These are phyloP conservation scores for Bertia moriformis DNA, from an alignment of 2,329 filamentous ascomycete species.

Conservation along the genomic window DNA sequence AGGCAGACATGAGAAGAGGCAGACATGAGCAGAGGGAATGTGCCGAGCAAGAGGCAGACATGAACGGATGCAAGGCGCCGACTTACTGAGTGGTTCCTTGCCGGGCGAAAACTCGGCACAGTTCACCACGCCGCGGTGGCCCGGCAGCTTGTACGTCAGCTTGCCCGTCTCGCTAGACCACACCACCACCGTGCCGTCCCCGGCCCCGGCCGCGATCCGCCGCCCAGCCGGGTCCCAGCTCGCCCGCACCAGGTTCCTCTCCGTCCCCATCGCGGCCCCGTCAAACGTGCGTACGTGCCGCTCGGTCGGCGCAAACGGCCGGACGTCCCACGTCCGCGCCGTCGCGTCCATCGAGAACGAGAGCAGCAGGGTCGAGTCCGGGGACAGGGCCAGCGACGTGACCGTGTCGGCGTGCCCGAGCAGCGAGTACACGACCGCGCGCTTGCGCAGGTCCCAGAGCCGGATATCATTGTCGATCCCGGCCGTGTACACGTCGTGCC, in stretches of 20 bases:
- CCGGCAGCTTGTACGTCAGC: slow-evolving; percentile 83
- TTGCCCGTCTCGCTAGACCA: slow-evolving; percentile 86
- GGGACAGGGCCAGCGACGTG: slow-evolving; percentile 79
- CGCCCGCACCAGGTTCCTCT: slow-evolving; percentile 80
- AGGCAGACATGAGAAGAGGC: neutral
- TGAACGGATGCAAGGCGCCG: too few species aligned
- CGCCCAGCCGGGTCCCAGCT: slow-evolving; percentile 82
- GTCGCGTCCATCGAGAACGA: slow-evolving; percentile 92
- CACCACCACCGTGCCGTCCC: slow-evolving; percentile 77
- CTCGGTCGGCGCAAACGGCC: slow-evolving; percentile 82
- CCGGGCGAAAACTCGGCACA: slow-evolving; percentile 80
- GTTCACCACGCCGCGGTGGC: slow-evolving; percentile 89
- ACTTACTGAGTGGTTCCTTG: slow-evolving; percentile 74
- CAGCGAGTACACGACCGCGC: slow-evolving; percentile 74
- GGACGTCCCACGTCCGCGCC: slow-evolving; percentile 87
- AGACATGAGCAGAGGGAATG: neutral
- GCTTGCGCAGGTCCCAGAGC: slow-evolving; percentile 92
- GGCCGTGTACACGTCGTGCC: slow-evolving; percentile 90
- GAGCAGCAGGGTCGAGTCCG: slow-evolving; percentile 76
- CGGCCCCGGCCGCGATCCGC: slow-evolving; percentile 76
- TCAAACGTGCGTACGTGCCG: slow-evolving; percentile 78
- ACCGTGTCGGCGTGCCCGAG: slow-evolving; percentile 82
- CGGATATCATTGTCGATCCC: slow-evolving; percentile 96
- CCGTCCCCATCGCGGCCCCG: slow-evolving; percentile 69
- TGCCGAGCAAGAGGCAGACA: too few species aligned